Conservation (phyloP, 257 asterid species). For the Solanum virginianum region DNA sequence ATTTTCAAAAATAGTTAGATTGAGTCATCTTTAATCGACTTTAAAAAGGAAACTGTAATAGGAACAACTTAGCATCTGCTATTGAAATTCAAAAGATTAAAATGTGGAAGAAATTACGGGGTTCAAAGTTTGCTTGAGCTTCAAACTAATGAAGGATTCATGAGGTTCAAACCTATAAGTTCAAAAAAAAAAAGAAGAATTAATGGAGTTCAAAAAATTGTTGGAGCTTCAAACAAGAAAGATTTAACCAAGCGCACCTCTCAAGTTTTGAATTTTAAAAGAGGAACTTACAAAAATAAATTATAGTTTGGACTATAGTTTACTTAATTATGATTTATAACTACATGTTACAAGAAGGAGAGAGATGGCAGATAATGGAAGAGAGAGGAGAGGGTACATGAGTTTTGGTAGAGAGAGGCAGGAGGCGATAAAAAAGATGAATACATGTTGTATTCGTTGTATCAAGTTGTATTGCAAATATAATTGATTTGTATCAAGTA, state of each 20-base stretch:
- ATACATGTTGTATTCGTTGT: neutral
- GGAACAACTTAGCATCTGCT: neutral
- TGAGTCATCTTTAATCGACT: neutral
- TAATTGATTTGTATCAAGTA: too few relatives aligned
- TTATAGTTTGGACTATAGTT: neutral
- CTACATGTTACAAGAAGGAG: neutral
- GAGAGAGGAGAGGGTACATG: too few relatives aligned
- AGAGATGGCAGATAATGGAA: neutral
- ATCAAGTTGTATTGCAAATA: neutral
- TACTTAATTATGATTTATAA: too few relatives aligned
- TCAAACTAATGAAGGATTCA: neutral
- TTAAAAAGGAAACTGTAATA: neutral
- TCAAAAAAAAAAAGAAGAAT: too few relatives aligned
- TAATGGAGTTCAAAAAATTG: neutral
- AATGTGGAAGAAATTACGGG: neutral
- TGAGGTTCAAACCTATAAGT: neutral
- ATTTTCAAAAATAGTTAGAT: neutral
- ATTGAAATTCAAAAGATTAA: neutral
- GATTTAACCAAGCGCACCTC: too few relatives aligned
- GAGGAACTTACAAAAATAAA: neutral
- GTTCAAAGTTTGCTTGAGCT: neutral
- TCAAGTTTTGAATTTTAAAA: neutral
- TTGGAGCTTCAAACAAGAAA: neutral
- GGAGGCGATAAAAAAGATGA: too few relatives aligned
- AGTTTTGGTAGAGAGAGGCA: neutral